These are phyloP conservation scores for Alternaria arborescens DNA, from an alignment of 2,329 filamentous ascomycete species.

Conservation along the genomic window DNA sequence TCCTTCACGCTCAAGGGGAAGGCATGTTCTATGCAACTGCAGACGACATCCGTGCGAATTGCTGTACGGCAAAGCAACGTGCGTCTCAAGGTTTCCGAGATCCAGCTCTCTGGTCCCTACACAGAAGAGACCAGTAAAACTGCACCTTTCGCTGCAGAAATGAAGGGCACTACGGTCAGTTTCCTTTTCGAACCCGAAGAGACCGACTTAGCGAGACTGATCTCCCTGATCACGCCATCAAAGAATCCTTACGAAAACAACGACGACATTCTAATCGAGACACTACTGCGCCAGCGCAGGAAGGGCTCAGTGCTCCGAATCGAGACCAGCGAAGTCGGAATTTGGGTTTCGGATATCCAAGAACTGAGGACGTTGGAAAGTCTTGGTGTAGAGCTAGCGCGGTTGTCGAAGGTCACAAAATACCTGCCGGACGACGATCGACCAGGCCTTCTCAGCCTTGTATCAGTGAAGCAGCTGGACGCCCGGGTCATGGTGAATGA, in stretches of 20 bases:
- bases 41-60: slow-evolving; percentile 83
- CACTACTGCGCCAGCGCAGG: slow-evolving; percentile 81
- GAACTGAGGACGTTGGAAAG: slow-evolving; percentile 73
- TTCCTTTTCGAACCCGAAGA: slow-evolving; percentile 78
- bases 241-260: slow-evolving; percentile 88
- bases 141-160: slow-evolving; percentile 68
- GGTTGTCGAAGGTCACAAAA: slow-evolving; percentile 86
- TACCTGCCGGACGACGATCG: slow-evolving; percentile 96
- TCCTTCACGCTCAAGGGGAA: slow-evolving; percentile 79
- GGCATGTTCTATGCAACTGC: slow-evolving; percentile 75
- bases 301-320: slow-evolving; percentile 85
- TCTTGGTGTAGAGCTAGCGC: slow-evolving; percentile 80
- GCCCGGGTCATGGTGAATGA: slow-evolving; percentile 70
- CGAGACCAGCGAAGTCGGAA: slow-evolving; percentile 70
- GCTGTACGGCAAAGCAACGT: slow-evolving; percentile 77
- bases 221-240: slow-evolving; percentile 89
- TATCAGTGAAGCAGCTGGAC: slow-evolving; percentile 70
- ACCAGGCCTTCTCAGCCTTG: slow-evolving; percentile 82
- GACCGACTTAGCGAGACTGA: slow-evolving; percentile 78
- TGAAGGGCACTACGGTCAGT: slow-evolving; percentile 73
- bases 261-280: slow-evolving; percentile 95
- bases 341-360: slow-evolving; percentile 68
- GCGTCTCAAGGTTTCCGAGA: slow-evolving; percentile 76
- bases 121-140: slow-evolving; percentile 61
- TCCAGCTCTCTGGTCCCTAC: slow-evolving; percentile 78